Base-by-base conservation (phyloP, 2,329 filamentous ascomycete species). In the Fusarium udum region DNA sequence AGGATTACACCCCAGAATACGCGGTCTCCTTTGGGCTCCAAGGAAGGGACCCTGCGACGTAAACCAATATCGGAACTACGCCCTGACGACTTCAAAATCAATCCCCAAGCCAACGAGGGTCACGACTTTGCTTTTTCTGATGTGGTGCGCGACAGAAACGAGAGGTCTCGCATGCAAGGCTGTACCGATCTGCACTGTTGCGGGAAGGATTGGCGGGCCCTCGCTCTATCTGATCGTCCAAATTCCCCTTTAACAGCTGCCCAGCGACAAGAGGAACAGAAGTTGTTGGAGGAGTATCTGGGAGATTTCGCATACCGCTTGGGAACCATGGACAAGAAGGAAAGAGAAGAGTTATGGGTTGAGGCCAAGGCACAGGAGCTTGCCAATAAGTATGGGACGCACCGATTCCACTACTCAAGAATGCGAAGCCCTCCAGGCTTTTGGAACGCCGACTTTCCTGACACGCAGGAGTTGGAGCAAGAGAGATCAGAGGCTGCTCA, bases 401-500 rank as follows among this genome's bases (percentile, higher is more conserved):
- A 98, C 82, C 88, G 92, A 63, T 89, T 95, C 75, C 87, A 90
- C 34, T 95, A 92, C 81, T 89, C 91, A 67, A 88, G 94, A 57
- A 87, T 89, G 71, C 86, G 84, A 49, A 94, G 92, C 15, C 95
- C 96, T 18, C 94, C 94, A 4, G 95, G 95, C 0, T 98, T 94
- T 80, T 99, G 96, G 96, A 88, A 93, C 61, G 88, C 92, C 4
- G 95, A 97, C 75, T 97, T 99, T 80, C 95, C 95, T 3, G 90
- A 85, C 32, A 98, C 96, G 3, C 96, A 98, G 80, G 93, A 98
- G 81, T 83, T 91, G 34, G 85, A 89, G 74, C 84, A 86, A 59
- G 90, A 95, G 76, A 88, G 88, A 64, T 86, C 87, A 67, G 90
- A 91, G 78, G 92, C 92, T 1, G 86, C 85, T n/a, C 86, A 86